Evolutionary conservation across 2,329 filamentous ascomycete genomes (phyloP).

Genomic region (Alternaria conjuncta): DNA sequence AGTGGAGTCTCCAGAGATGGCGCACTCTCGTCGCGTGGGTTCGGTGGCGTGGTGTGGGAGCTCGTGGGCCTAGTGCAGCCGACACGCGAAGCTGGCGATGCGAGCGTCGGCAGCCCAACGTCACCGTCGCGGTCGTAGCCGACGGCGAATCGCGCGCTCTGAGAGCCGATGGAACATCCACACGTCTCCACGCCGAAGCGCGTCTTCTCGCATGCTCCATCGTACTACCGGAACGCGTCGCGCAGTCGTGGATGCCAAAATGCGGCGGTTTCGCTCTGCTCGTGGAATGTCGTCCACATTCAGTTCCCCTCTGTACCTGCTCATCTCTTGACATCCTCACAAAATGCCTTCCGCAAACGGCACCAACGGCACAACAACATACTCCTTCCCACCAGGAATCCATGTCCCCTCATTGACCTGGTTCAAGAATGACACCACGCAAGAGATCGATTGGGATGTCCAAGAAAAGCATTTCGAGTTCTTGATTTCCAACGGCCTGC

Average conservation of each 20-base stretch:
- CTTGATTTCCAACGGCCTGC: slow-evolving; percentile 60
- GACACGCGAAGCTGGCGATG: slow-evolving; percentile 6
- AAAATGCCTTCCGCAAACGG: slow-evolving; percentile 42
- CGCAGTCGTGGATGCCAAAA: slow-evolving; percentile 22
- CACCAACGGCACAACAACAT: slow-evolving; percentile 36
- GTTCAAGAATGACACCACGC: slow-evolving; percentile 56
- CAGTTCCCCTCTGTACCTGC: not conserved
- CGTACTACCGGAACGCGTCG: slow-evolving; percentile 27
- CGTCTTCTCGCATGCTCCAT: slow-evolving; percentile 9
- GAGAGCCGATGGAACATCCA: not conserved
- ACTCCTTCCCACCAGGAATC: slow-evolving; percentile 58
- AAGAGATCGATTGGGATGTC: slow-evolving; percentile 63
- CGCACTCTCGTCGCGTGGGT: slow-evolving; percentile 17
- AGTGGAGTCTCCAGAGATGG: slow-evolving; percentile 27
- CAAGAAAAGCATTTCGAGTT: slow-evolving; percentile 63
- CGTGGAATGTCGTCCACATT: not conserved
- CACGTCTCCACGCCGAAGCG: slow-evolving; percentile 3
- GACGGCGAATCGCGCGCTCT: slow-evolving; percentile 13
- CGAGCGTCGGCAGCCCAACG: not conserved
- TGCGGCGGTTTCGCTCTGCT: slow-evolving; percentile 16
- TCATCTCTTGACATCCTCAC: not conserved
- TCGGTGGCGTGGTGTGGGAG: slow-evolving; percentile 14
- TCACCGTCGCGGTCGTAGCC: not conserved
- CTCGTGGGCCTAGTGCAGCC: slow-evolving; percentile 4
- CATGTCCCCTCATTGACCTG: slow-evolving; percentile 65